Evolutionary conservation across 2,329 filamentous ascomycete genomes (phyloP), one percentile per base, ranked within the genome.

Genomic region (Lasiodiplodia citricola): DNA sequence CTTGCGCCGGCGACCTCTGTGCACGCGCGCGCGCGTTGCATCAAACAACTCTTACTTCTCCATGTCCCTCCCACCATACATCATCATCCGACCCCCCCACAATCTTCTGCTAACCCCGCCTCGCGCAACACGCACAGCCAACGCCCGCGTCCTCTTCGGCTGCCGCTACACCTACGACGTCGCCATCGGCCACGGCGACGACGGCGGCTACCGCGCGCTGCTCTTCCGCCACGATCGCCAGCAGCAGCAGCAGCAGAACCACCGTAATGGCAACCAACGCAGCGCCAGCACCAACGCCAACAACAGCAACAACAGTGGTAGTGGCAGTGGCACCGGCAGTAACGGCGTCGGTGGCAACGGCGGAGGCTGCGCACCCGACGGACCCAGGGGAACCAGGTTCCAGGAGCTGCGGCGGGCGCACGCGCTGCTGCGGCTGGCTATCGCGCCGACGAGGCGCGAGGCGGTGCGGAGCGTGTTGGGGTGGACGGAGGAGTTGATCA

Each of bases 121-220:
- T 16, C 2, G 7, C 31, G 31, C 31, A 31, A 16, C 23, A 18
- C 23, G 31, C 52, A 25, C 56, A 60, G 56, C 56, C 23, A 60
- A 60, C 56, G n/a, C 56, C 37, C 37, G 56, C 37, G 14, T 44
- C 56, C 56, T 47, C 37, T 60, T 44, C 56, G 56, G 56, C 37
- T 60, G 56, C 56, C 56, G 23, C 56, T 21, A 23, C 56, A 60
- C 21, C 18, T 60, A 60, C 35, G 56, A 60, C 37, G 5, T 60
- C 35, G 56, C 14, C 37, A 60, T 47, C 37, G 56, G 56, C n/a
- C 56, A 28, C 37, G 56, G 37, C 56, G 56, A 41, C 56, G 56
- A 60, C 56, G 37, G 18, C 56, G 37, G 56, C 21, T 60, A 25
- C 56, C 56, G 56, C 28, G 56, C 56, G n/a, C 4, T 60, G 56